These are phyloP conservation scores for Gaultheria prostrata DNA, from an alignment of 148 eudicot species.

Conservation along the genomic window DNA sequence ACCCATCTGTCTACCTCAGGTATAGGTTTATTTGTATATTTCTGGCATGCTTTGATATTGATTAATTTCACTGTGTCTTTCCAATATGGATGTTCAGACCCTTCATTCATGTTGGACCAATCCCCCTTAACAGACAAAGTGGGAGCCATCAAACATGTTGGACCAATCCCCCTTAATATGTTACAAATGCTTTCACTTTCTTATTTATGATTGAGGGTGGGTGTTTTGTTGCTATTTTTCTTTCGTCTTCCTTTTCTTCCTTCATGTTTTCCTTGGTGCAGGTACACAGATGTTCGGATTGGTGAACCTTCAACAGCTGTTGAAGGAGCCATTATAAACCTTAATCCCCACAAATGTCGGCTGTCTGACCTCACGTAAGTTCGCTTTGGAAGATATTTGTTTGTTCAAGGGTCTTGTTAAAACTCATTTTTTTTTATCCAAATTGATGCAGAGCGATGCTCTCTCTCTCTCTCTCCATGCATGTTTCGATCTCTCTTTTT, in stretches of 20 bases:
- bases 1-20: constrained; percentile 51
- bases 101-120: not conserved
- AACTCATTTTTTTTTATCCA: not conserved
- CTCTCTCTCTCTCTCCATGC: no score
- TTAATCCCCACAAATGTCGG: constrained; percentile 72
- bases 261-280: constrained; percentile 26
- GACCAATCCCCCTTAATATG: not conserved
- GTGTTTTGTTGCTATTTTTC: not conserved
- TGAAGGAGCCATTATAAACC: constrained; percentile 37
- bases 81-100: not conserved
- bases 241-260: not conserved
- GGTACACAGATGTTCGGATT: constrained; percentile 64
- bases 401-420: not conserved
- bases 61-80: not conserved
- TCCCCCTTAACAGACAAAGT: not conserved
- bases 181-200: not conserved
- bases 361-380: constrained; percentile 72
- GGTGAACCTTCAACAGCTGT: constrained; percentile 50
- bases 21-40: constrained; percentile 16
- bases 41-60: not conserved
- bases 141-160: not conserved
- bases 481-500: no score
- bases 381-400: not conserved
- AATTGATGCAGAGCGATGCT: not conserved
- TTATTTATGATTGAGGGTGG: not conserved